phyloP scores from a whole-genome alignment of 257 asterid genomes.

The Petunia axillaris region DNA sequence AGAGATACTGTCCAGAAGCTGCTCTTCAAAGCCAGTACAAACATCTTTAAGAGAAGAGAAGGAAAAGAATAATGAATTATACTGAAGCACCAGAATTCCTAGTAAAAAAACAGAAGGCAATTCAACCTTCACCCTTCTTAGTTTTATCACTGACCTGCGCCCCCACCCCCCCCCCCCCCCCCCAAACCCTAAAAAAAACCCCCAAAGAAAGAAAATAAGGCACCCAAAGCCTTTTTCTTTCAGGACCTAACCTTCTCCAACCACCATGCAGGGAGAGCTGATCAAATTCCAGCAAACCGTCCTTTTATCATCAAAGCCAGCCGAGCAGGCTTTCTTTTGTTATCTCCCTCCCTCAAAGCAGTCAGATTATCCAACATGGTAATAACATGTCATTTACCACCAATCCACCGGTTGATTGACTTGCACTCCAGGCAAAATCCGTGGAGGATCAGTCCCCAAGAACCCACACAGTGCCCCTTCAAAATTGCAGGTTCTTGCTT shows the following conservation, averaged over 20 bases:
- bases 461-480: slow-evolving; percentile 26
- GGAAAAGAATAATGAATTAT: slow-evolving; percentile 38
- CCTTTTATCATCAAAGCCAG: slow-evolving; percentile 16
- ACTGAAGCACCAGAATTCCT: slow-evolving; percentile 23
- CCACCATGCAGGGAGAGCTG: slow-evolving; percentile 9
- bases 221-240: not conserved
- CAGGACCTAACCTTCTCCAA: slow-evolving; percentile 28
- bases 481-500: slow-evolving; percentile 30
- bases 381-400: not conserved
- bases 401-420: slow-evolving; percentile 23
- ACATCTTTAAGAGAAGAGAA: slow-evolving; percentile 39
- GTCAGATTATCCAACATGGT: slow-evolving; percentile 14
- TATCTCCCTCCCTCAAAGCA: not conserved
- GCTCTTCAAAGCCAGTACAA: slow-evolving; percentile 32
- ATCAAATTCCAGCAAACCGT: slow-evolving; percentile 2
- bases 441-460: slow-evolving; percentile 21
- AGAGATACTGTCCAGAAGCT: slow-evolving; percentile 33
- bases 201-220: not conserved
- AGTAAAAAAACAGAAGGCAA: slow-evolving; percentile 19
- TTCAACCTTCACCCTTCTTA: slow-evolving; percentile 17
- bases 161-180: slow-evolving; percentile 18
- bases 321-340: not conserved
- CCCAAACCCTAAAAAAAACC: not conserved
- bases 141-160: slow-evolving; percentile 29
- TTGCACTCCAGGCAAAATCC: slow-evolving; percentile 27